Base-by-base conservation (phyloP, 192 early-diverging fungal species). In the Geranomyces michiganensis region DNA sequence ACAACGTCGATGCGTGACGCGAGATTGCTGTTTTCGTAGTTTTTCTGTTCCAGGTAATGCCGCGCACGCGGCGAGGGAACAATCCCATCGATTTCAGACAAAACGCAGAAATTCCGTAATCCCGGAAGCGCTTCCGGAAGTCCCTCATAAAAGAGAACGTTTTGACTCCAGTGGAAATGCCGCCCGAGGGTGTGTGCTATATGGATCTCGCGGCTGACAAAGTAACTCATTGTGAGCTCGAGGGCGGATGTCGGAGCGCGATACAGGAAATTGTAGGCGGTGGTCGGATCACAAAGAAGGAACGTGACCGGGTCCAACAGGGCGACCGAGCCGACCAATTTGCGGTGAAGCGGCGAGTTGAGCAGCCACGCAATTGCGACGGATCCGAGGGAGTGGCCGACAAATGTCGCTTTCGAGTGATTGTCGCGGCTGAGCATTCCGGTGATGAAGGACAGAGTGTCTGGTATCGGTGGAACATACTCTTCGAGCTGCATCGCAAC, bases 271-370 rank as follows among this genome's bases (percentile, higher is more conserved):
- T 92, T 91, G 67, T 82, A 86, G n/a, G 85, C 85, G 29, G 90
- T 80, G 67, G 89, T 53, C 5, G 79, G 84, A 51, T 89, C 83
- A 66, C 87, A 90, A 1, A 91, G 77, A 29, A 86, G 51, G 67
- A 91, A 91, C 32, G 84, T 85, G 68, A 92, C 84, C 13, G 91
- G 91, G 27, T 92, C 91, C 27, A 86, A 70, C 31, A 91, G 67
- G 9, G 91, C 80, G 0, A 48, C 46, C 7, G 64, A 67, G 10
- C 33, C 49, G 0, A 73, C 64, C 0, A 30, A 41, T 29, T 17
- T 14, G 14, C 64, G 48, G 45, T 65, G 62, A 29, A 46, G 13
- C 10, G 49, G 51, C 0, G 49, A 65, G 22, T 67, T 53, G 29
- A 80, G 67, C 24, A 92, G 56, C 84, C 88, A 89, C 17, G 81